phyloP scores from a whole-genome alignment of 305 asterid species.

The Petunia hybrid region DNA sequence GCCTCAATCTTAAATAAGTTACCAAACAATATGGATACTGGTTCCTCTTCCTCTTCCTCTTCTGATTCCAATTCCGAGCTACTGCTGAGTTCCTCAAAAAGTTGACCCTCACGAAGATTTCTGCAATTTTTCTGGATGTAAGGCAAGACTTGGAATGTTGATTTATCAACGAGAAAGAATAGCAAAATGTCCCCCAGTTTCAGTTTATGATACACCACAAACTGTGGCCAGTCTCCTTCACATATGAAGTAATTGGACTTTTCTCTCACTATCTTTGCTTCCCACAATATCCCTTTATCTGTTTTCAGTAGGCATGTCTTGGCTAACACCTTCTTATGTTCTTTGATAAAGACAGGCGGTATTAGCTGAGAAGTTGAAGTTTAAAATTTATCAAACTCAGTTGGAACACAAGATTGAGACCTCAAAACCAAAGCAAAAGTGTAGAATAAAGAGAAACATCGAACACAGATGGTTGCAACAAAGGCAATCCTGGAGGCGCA shows the following conservation, averaged over 20 bases:
- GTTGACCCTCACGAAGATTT: background rate
- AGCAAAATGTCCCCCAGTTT: background rate
- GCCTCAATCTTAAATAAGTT: too few relatives aligned
- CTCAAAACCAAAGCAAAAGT: background rate
- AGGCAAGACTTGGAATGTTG: background rate
- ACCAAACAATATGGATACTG: too few relatives aligned
- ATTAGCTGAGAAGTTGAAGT: background rate
- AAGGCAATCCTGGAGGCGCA: too few relatives aligned
- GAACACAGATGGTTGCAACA: too few relatives aligned
- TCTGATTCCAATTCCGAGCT: background rate
- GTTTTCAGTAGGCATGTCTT: background rate
- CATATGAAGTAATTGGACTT: background rate
- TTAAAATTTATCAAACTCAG: background rate
- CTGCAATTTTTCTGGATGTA: background rate
- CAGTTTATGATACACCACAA: slow-evolving; percentile 1
- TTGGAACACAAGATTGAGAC: too few relatives aligned
- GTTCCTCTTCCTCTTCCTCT: background rate
- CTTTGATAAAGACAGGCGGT: background rate
- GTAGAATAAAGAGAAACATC: background rate
- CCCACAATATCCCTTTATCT: background rate
- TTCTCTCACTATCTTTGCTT: background rate
- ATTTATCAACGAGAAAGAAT: background rate
- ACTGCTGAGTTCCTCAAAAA: slow-evolving; percentile 2
- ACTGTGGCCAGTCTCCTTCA: background rate
- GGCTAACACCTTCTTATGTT: slow-evolving; percentile 1